These are phyloP conservation scores for Coniophora puteana DNA, from an alignment of 1,284 basidiomycete genomes.

Conservation along the genomic window DNA sequence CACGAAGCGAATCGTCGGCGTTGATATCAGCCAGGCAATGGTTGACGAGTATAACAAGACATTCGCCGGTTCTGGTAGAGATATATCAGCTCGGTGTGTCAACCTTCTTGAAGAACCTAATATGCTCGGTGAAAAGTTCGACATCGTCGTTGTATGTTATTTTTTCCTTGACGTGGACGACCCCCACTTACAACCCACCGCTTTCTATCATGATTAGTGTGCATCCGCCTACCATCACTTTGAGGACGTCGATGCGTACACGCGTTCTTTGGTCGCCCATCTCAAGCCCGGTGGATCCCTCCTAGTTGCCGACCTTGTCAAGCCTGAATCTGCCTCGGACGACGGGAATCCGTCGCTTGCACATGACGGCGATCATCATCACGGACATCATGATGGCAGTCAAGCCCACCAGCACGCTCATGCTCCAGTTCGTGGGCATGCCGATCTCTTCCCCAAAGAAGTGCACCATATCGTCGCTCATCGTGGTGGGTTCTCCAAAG, in stretches of 20 bases:
- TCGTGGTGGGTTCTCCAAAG: conserved; percentile 44
- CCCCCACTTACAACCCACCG: conserved; percentile 16
- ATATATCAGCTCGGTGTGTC: conserved; percentile 56
- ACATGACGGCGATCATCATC: conserved; percentile 10
- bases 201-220: conserved; percentile 43
- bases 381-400: conserved; percentile 12
- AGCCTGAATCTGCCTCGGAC: conserved; percentile 11
- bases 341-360: no score
- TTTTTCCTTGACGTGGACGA: not conserved
- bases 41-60: conserved; percentile 61
- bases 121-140: conserved; percentile 54
- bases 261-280: conserved; percentile 47
- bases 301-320: conserved; percentile 53
- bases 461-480: conserved; percentile 48
- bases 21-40: conserved; percentile 65
- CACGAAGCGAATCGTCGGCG: conserved; percentile 57
- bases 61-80: conserved; percentile 55
- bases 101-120: conserved; percentile 42
- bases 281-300: conserved; percentile 61
- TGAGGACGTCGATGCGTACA: conserved; percentile 43
- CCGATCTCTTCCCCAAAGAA: conserved; percentile 22
- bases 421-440: conserved; percentile 21
- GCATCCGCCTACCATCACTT: conserved; percentile 69
- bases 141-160: conserved; percentile 52
- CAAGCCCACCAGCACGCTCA: conserved; percentile 13